A percentile compares a stretch with the other conserved stretches of the same genome.
These are phyloP conservation scores for Entophlyctis helioformis DNA, from an alignment of 192 early-diverging fungal genomes.

Conservation along the genomic window DNA sequence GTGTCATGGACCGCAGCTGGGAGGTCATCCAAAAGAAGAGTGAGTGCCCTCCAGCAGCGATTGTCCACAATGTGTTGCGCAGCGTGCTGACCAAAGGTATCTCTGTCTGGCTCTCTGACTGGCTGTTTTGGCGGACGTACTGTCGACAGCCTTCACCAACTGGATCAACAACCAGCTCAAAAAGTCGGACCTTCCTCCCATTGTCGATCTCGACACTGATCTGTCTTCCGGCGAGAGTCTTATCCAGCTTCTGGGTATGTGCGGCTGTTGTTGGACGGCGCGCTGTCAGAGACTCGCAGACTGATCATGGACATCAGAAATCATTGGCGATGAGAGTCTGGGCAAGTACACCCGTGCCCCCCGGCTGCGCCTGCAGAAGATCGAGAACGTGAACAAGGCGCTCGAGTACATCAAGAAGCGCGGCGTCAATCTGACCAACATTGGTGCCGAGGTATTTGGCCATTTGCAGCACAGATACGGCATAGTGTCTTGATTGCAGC, in stretches of 20 bases:
- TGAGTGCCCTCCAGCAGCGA: conserved; percentile 21
- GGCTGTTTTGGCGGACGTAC: not conserved
- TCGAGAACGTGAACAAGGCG: conserved; percentile 92
- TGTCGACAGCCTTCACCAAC: conserved; percentile 62
- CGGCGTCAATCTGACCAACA: conserved; percentile 83
- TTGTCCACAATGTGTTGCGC: not conserved
- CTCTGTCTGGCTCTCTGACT: not conserved
- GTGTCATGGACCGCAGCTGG: no score
- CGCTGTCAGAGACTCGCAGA: no score
- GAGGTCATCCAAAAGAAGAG: conserved; percentile 89
- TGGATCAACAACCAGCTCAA: conserved; percentile 41
- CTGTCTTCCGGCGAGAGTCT: conserved; percentile 55
- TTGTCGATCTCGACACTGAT: conserved; percentile 43
- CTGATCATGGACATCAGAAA: no score
- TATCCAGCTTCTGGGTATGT: conserved; percentile 47
- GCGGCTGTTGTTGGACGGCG: no score
- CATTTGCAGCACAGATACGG: not conserved
- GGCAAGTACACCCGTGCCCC: conserved; percentile 82
- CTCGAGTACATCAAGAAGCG: conserved; percentile 83
- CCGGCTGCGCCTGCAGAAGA: conserved; percentile 83
- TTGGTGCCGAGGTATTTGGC: conserved; percentile 72
- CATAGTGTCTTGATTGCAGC: not conserved
- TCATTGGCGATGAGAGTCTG: no score
- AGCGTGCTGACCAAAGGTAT: not conserved
- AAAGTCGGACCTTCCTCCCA: conserved; percentile 11